These are phyloP conservation scores for Anisodus acutangulus DNA, from an alignment of 257 asterid species.

Conservation along the genomic window DNA sequence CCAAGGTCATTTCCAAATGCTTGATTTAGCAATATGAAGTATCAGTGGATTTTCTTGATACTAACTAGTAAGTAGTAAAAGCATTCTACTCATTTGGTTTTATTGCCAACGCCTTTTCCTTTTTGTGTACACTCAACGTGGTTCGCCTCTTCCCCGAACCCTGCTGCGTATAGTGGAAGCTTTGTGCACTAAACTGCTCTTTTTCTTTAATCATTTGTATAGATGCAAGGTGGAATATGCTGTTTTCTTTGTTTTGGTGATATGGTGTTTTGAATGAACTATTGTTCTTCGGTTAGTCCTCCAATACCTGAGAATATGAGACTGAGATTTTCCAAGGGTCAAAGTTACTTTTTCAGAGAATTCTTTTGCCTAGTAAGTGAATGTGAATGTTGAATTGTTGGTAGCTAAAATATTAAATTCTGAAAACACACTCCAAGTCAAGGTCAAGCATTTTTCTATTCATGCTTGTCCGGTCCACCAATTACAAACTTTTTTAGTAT, in stretches of 20 bases:
- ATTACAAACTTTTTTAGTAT: not conserved
- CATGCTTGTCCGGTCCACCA: slow-evolving; percentile 8
- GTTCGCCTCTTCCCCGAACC: not conserved
- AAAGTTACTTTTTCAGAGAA: not conserved
- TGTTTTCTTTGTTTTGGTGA: slow-evolving; percentile 10
- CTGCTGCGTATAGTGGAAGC: not conserved
- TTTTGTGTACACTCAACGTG: not conserved
- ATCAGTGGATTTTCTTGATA: slow-evolving; percentile 3
- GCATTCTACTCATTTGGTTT: not conserved
- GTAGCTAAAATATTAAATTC: not conserved
- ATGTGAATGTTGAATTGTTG: not conserved
- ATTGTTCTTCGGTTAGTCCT: not conserved
- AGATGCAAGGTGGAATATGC: not conserved
- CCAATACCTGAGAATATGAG: not conserved
- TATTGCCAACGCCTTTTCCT: not conserved
- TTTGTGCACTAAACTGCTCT: not conserved
- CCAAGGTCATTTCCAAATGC: slow-evolving; percentile 35
- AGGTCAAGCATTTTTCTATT: slow-evolving; percentile 9
- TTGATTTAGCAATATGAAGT: slow-evolving; percentile 28
- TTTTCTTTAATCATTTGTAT: slow-evolving; percentile 3
- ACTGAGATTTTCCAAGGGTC: not conserved
- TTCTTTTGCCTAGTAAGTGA: not conserved
- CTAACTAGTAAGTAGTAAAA: not conserved
- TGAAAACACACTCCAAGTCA: not conserved
- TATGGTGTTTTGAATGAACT: not conserved